Conservation (phyloP, 192 early-diverging fungal species). For the Linnemannia elongata region DNA sequence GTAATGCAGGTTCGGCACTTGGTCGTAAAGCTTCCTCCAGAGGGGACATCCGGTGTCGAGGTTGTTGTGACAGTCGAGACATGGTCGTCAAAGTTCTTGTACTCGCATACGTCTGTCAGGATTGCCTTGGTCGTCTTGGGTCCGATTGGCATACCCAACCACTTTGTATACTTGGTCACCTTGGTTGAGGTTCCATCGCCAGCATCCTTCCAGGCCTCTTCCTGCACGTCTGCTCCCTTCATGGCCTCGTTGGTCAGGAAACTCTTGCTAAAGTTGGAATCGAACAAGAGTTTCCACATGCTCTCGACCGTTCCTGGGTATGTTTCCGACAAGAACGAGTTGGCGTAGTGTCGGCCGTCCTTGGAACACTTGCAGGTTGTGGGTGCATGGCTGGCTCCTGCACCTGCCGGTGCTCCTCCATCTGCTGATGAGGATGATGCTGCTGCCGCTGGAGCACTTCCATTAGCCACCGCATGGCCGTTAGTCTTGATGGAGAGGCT, state of each 20-base stretch:
- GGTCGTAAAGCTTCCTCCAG: conserved; percentile 65
- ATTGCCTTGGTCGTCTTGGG: conserved; percentile 70
- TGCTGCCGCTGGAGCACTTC: not conserved
- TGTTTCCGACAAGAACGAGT: conserved; percentile 58
- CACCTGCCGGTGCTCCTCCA: not conserved
- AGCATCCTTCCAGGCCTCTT: conserved; percentile 23
- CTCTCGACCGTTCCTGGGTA: conserved; percentile 62
- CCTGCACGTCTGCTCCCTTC: conserved; percentile 61
- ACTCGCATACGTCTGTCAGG: conserved; percentile 62
- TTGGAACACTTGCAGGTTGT: conserved; percentile 65
- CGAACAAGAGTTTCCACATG: conserved; percentile 69
- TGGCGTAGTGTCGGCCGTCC: conserved; percentile 61
- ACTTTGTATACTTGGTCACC: conserved; percentile 38
- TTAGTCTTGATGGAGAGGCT: not conserved
- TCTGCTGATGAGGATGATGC: not conserved
- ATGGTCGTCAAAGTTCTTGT: conserved; percentile 63
- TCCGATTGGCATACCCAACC: conserved; percentile 47
- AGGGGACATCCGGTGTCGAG: conserved; percentile 70
- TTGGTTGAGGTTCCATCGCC: conserved; percentile 28
- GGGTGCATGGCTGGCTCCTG: conserved; percentile 12
- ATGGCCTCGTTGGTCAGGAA: conserved; percentile 62
- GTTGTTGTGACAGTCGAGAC: conserved; percentile 64
- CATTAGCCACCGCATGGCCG: not conserved
- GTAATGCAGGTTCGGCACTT: conserved; percentile 70
- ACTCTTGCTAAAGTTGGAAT: conserved; percentile 58